phyloP scores from a whole-genome alignment of 768 basidiomycete genomes.

The button mushroom (Agaricus bisporus) region DNA sequence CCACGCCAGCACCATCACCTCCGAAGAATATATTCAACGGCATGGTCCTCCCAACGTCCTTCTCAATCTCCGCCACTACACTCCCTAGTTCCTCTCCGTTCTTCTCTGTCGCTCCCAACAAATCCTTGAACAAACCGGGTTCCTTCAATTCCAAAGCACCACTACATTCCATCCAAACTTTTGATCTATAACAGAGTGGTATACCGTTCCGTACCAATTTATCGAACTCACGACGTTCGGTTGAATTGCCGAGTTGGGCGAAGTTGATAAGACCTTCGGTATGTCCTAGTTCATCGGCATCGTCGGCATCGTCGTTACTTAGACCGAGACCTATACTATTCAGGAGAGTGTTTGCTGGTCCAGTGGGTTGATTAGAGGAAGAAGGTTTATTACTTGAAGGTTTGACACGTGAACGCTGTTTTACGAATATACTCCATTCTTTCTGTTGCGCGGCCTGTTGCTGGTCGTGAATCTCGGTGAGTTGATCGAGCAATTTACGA shows the following conservation, averaged over 20 bases:
- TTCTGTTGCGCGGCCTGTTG: constrained; percentile 62
- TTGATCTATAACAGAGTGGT: constrained; percentile 80
- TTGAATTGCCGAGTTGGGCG: constrained; percentile 77
- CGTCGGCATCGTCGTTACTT: constrained; percentile 30
- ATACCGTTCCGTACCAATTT: constrained; percentile 80
- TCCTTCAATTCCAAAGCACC: constrained; percentile 89
- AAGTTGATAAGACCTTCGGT: constrained; percentile 87
- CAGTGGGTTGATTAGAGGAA: constrained; percentile 18
- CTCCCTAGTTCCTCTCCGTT: constrained; percentile 37
- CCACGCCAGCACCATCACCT: constrained; percentile 90
- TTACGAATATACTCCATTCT: constrained; percentile 89
- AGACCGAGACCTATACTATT: constrained; percentile 32
- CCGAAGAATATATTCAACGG: constrained; percentile 96
- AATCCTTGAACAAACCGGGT: constrained; percentile 83
- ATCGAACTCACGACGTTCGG: constrained; percentile 77
- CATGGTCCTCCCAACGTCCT: constrained; percentile 90
- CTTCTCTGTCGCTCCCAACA: constrained; percentile 46
- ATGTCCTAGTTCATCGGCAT: constrained; percentile 73
- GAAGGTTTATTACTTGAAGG: constrained; percentile 19
- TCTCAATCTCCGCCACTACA: constrained; percentile 83
- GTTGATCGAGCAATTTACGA: constrained; percentile 61
- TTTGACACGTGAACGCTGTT: constrained; percentile 50
- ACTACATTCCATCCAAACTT: constrained; percentile 91
- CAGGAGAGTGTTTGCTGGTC: constrained; percentile 65
- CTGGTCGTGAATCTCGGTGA: constrained; percentile 79